Evolutionary conservation across 345 rosid species (phyloP).

Genomic region (Moricandia arvensis): DNA sequence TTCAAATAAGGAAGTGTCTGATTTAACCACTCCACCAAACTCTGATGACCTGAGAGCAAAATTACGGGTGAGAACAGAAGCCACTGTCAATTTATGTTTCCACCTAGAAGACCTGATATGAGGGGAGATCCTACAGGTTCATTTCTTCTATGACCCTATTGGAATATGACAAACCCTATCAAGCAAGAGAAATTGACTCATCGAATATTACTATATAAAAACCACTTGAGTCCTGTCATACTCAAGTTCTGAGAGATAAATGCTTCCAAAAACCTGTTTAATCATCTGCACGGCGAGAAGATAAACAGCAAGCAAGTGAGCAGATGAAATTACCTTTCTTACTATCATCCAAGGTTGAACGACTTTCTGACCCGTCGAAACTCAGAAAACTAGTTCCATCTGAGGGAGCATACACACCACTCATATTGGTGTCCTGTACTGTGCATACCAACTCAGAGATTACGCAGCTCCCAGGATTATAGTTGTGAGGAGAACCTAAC

Average conservation of each 20-base stretch:
- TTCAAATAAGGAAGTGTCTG: conserved; percentile 52
- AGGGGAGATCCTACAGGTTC: neutral
- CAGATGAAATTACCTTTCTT: conserved; percentile 29
- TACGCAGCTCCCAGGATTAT: conserved; percentile 12
- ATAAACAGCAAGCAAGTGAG: neutral
- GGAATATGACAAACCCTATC: neutral
- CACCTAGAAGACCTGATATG: neutral
- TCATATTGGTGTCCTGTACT: conserved; percentile 23
- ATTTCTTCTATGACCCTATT: neutral
- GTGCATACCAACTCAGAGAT: conserved; percentile 20
- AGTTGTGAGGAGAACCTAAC: conserved; percentile 29
- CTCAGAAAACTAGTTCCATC: conserved; percentile 39
- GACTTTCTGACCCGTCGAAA: conserved; percentile 39
- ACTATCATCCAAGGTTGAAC: conserved; percentile 40
- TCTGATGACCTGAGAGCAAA: conserved; percentile 45
- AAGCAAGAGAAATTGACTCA: neutral
- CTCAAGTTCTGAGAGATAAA: neutral
- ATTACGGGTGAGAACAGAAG: conserved; percentile 13
- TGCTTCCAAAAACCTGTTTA: neutral
- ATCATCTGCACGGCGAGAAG: neutral
- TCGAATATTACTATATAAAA: neutral
- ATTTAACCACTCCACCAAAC: conserved; percentile 70
- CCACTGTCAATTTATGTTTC: neutral
- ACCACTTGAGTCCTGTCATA: neutral
- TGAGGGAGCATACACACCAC: conserved; percentile 38